Conservation (phyloP, 768 basidiomycete species). For the Russula sp. region DNA sequence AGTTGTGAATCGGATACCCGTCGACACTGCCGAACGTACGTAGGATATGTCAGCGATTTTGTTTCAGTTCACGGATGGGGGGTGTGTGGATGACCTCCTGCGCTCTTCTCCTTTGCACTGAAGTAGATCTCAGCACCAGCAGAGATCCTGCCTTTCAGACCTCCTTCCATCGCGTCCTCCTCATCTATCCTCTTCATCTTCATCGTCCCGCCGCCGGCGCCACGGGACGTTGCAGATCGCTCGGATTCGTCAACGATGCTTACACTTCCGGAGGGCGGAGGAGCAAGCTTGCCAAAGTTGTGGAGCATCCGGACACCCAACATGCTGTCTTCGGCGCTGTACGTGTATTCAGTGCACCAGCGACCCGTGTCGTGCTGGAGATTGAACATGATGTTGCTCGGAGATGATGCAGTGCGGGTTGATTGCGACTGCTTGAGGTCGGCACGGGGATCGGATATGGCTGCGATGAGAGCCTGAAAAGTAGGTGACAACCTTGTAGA, state of each 20-base stretch:
- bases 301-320: slow-evolving; percentile 84
- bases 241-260: slow-evolving; percentile 40
- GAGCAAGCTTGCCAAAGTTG: slow-evolving; percentile 78
- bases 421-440: slow-evolving; percentile 43
- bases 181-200: slow-evolving; percentile 83
- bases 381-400: slow-evolving; percentile 74
- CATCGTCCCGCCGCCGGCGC: slow-evolving; percentile 19
- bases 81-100: slow-evolving; percentile 59
- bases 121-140: slow-evolving; percentile 93
- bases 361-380: slow-evolving; percentile 91
- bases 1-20: slow-evolving; percentile 92
- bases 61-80: neutral
- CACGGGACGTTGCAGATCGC: slow-evolving; percentile 29
- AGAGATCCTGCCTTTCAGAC: slow-evolving; percentile 85
- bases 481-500: slow-evolving; percentile 78
- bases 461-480: slow-evolving; percentile 76
- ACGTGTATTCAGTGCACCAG: slow-evolving; percentile 92
- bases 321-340: slow-evolving; percentile 93
- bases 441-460: slow-evolving; percentile 77
- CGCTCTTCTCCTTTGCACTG: slow-evolving; percentile 88
- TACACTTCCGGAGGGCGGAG: slow-evolving; percentile 27
- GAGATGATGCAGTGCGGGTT: slow-evolving; percentile 44
- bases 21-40: slow-evolving; percentile 60
- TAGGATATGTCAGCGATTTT: neutral
- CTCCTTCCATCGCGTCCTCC: slow-evolving; percentile 89